A percentile compares a stretch with the other conserved stretches of the same genome.
Evolutionary conservation across 2,329 filamentous ascomycete genomes (phyloP).

Genomic region (Venturiaceae sp.): DNA sequence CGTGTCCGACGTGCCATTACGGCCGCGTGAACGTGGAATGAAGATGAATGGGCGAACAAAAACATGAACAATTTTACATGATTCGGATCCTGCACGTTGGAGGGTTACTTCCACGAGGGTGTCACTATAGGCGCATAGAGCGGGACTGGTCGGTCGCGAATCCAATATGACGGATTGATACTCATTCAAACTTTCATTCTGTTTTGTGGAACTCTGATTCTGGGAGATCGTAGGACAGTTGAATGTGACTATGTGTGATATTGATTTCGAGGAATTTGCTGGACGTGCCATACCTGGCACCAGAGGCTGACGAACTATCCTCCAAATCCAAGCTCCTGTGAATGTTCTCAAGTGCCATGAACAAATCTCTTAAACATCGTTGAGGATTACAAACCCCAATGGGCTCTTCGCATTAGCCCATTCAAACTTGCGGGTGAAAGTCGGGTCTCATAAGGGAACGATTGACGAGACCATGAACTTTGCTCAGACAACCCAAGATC

Average conservation of each 20-base stretch:
- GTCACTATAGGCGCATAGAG: conserved; percentile 1
- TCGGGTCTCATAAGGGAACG: no score
- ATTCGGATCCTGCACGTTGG: neutral
- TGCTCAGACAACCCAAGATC: no score
- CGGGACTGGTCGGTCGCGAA: neutral
- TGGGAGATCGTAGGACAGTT: neutral
- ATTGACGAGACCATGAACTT: no score
- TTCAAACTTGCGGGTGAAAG: no score
- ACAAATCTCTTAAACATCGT: no score
- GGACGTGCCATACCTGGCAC: no score
- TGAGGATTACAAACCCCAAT: no score
- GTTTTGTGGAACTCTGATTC: neutral
- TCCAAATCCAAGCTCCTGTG: no score
- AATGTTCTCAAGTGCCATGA: no score
- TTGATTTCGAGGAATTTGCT: no score
- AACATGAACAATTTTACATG: neutral
- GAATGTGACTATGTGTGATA: neutral
- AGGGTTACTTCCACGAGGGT: neutral
- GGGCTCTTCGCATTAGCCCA: no score
- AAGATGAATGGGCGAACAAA: neutral
- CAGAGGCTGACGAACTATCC: no score
- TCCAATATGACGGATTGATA: neutral
- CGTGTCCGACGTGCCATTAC: conserved; percentile 53
- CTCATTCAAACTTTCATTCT: neutral
- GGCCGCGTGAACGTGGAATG: neutral